A percentile compares a stretch with the other conserved stretches of the same genome.
These are phyloP conservation scores for Thielaviopsis musarum DNA, from an alignment of 2,329 filamentous ascomycete genomes.

Conservation along the genomic window DNA sequence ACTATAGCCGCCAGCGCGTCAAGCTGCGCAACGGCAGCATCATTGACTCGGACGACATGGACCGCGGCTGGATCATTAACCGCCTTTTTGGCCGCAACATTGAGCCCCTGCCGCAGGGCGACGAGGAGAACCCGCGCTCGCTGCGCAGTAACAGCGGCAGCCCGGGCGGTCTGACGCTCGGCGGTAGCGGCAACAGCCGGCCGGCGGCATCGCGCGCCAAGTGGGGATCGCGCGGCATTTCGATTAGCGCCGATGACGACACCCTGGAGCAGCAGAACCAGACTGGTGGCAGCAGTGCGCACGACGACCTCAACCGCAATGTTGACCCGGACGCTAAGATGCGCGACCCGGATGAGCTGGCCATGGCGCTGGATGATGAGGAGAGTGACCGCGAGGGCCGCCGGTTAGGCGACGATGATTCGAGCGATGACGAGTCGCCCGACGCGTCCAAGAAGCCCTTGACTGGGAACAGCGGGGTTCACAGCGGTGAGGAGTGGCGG, in stretches of 20 bases:
- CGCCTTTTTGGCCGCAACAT: conserved; percentile 53
- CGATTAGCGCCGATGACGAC: conserved; percentile 47
- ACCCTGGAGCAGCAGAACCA: conserved; percentile 34
- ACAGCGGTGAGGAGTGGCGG: conserved; percentile 31
- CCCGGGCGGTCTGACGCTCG: conserved; percentile 12
- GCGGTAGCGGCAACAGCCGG: background rate
- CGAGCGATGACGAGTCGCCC: conserved; percentile 10
- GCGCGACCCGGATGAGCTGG: conserved; percentile 49
- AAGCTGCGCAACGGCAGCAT: conserved; percentile 80
- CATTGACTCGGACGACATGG: conserved; percentile 77
- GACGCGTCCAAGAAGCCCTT: conserved; percentile 2
- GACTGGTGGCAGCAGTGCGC: conserved; percentile 21
- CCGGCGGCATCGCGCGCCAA: conserved; percentile 25
- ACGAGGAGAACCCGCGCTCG: conserved; percentile 40
- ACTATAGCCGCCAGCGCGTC: conserved; percentile 82
- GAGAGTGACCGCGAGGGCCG: background rate
- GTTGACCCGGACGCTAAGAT: conserved; percentile 48
- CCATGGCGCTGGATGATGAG: conserved; percentile 40
- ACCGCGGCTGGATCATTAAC: conserved; percentile 68
- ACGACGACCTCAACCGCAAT: conserved; percentile 28
- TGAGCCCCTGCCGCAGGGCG: conserved; percentile 27
- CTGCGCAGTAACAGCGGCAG: conserved; percentile 15
- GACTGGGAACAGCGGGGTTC: conserved; percentile 21
- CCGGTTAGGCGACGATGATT: background rate
- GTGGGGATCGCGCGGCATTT: conserved; percentile 49